Conservation (phyloP, 176 grass and related monocot species). For the Musa schizocarpa region DNA sequence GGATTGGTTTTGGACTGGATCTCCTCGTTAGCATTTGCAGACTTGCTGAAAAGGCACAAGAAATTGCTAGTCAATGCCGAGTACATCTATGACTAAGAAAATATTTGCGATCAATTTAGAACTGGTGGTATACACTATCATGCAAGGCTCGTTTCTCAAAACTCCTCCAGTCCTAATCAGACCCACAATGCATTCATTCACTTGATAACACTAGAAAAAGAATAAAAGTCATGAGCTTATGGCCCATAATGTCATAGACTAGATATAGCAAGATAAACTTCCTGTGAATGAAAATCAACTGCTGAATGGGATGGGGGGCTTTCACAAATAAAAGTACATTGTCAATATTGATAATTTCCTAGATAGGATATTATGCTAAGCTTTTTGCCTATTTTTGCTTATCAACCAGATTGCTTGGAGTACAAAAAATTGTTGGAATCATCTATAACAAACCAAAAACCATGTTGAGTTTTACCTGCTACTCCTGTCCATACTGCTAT, state of each 20-base stretch:
- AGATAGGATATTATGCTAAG: not conserved
- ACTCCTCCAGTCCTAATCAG: not conserved
- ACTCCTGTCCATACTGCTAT: not conserved
- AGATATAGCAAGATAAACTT: too few relatives aligned
- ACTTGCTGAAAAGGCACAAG: not conserved
- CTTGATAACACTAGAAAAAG: too few relatives aligned
- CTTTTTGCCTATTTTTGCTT: not conserved
- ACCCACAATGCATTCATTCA: not conserved
- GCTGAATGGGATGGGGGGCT: too few relatives aligned
- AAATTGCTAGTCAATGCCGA: not conserved
- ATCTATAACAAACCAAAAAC: not conserved
- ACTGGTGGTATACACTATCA: not conserved
- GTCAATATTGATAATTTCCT: not conserved
- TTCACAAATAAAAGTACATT: too few relatives aligned
- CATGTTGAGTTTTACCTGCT: not conserved
- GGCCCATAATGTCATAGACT: too few relatives aligned
- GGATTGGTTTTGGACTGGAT: not conserved
- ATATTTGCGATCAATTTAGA: not conserved
- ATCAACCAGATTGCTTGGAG: too few relatives aligned
- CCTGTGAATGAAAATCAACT: too few relatives aligned
- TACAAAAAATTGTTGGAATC: not conserved
- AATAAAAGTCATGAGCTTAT: too few relatives aligned
- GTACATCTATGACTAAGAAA: not conserved
- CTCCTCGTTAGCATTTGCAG: not conserved
- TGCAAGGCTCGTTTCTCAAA: too few relatives aligned